A percentile compares a stretch with the other conserved stretches of the same genome.
phyloP scores from a whole-genome alignment of 2,329 filamentous ascomycete species.

The Pseudopithomyces maydicus region DNA sequence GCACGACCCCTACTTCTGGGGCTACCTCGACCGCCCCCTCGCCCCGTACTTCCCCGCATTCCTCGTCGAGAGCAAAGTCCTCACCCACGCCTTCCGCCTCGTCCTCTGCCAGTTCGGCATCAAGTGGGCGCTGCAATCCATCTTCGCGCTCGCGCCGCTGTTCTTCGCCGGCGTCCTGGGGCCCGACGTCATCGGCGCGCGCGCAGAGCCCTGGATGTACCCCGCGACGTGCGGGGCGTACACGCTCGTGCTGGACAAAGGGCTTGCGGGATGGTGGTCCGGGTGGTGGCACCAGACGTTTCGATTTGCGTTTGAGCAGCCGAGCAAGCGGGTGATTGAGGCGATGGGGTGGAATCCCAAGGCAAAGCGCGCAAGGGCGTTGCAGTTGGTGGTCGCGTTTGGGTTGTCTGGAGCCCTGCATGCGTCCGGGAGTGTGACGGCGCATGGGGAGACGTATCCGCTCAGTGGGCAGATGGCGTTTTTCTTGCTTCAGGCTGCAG shows the following conservation, averaged over 20 bases:
- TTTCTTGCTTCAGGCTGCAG: conserved; percentile 72
- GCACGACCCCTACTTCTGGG: conserved; percentile 78
- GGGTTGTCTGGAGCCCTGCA: conserved; percentile 72
- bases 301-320: conserved; percentile 71
- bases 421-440: conserved; percentile 69
- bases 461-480: conserved; percentile 63
- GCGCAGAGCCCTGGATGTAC: conserved; percentile 66
- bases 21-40: conserved; percentile 50
- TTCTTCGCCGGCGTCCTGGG: conserved; percentile 64
- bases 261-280: conserved; percentile 82
- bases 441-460: conserved; percentile 59
- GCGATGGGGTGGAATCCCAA: conserved; percentile 32
- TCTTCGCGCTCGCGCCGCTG: conserved; percentile 66
- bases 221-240: conserved; percentile 62
- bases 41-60: conserved; percentile 53
- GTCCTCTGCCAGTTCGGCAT: conserved; percentile 62
- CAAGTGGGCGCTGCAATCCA: conserved; percentile 63
- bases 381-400: conserved; percentile 63
- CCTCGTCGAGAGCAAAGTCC: conserved; percentile 46
- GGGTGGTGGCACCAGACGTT: conserved; percentile 92
- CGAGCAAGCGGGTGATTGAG: conserved; percentile 55
- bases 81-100: conserved; percentile 63
- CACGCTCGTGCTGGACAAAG: conserved; percentile 65
- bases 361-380: conserved; percentile 42
- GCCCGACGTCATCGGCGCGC: conserved; percentile 63